Evolutionary conservation across 441 rosid genomes (phyloP).

Genomic region (Eruca vesicaria): DNA sequence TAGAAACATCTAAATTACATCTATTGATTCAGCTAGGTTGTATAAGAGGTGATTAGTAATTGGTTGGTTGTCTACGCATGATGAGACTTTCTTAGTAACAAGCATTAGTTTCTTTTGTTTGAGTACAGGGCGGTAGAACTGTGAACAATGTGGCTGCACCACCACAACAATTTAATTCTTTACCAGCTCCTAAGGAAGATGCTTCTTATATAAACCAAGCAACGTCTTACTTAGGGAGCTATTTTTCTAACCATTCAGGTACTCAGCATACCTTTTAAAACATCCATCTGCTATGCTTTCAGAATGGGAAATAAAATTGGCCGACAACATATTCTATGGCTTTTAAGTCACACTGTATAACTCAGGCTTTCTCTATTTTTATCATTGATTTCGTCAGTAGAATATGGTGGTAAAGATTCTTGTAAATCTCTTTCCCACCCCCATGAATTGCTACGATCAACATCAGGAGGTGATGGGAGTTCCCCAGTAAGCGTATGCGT

Average conservation of each 20-base stretch:
- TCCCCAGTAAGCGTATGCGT: constrained; percentile 37
- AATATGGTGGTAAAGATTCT: constrained; percentile 50
- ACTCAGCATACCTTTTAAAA: neutral
- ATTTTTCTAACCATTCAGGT: constrained; percentile 84
- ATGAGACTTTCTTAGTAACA: neutral
- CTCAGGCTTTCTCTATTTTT: neutral
- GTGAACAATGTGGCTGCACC: constrained; percentile 44
- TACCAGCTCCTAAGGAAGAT: constrained; percentile 77
- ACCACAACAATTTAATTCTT: constrained; percentile 56
- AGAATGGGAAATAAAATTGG: neutral
- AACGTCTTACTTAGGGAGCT: constrained; percentile 72
- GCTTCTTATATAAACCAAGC: constrained; percentile 81
- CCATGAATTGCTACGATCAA: constrained; percentile 54
- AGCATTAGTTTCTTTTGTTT: neutral
- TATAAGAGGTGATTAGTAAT: neutral
- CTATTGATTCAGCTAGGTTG: neutral
- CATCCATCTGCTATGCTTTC: neutral
- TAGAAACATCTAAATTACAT: neutral
- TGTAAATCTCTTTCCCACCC: constrained; percentile 38
- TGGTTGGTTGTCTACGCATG: neutral
- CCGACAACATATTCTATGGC: neutral
- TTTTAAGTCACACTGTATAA: neutral
- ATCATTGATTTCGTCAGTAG: constrained; percentile 31
- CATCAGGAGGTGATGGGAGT: constrained; percentile 40
- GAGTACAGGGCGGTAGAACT: constrained; percentile 41